Percentiles rank a stretch among this genome's conserved stretches.
These are phyloP conservation scores for Hypoxylon sp. DNA, from an alignment of 2,329 filamentous ascomycete genomes.

Conservation along the genomic window DNA sequence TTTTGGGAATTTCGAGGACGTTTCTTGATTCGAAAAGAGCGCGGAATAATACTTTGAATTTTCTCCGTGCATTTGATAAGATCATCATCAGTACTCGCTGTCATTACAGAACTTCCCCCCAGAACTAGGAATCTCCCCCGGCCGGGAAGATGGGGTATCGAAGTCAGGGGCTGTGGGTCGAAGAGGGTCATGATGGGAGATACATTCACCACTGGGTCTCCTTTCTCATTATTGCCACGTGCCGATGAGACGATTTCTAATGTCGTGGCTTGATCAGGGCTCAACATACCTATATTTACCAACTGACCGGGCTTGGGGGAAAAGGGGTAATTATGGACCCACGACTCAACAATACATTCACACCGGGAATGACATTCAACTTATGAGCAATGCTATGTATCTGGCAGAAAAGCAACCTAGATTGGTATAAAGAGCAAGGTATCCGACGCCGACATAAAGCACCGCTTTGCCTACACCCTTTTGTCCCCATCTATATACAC, in stretches of 20 bases:
- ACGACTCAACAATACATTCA: not conserved
- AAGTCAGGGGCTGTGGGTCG: no score
- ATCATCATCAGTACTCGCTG: no score
- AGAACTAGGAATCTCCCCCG: no score
- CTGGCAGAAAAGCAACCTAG: not conserved
- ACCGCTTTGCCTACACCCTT: slow-evolving; percentile 20
- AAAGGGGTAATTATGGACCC: not conserved
- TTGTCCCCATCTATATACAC: slow-evolving; percentile 27
- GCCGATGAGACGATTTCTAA: not conserved
- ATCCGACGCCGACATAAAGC: slow-evolving; percentile 5
- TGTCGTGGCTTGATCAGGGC: not conserved
- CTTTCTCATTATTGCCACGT: not conserved
- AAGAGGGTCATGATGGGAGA: no score
- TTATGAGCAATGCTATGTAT: not conserved
- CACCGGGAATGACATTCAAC: not conserved
- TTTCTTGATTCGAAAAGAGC: no score
- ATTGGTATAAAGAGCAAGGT: slow-evolving; percentile 3
- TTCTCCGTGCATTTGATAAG: no score
- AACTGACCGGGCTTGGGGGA: not conserved
- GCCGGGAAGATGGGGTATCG: no score
- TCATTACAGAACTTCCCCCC: no score
- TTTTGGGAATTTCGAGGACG: no score
- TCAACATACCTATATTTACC: not conserved
- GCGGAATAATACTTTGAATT: no score
- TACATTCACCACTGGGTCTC: no score